Conservation (phyloP, 2,329 filamentous ascomycete genomes). For the Cladosporium sp. region DNA sequence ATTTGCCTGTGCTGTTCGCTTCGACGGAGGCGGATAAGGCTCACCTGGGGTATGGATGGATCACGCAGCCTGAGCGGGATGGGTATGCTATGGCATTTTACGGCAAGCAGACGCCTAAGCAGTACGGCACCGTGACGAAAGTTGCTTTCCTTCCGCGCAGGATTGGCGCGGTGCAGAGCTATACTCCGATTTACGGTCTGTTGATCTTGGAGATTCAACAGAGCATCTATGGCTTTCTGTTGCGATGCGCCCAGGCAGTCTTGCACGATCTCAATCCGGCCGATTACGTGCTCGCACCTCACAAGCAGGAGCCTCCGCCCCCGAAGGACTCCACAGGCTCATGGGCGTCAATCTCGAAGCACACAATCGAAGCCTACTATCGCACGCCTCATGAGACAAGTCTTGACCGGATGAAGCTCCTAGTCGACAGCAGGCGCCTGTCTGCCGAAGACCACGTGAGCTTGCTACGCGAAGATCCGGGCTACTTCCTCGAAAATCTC, state of each 20-base stretch:
- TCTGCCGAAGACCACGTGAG: slow-evolving; percentile 50
- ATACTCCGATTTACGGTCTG: slow-evolving; percentile 28
- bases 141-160: background rate
- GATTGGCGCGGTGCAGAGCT: background rate
- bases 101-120: slow-evolving; percentile 23
- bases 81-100: slow-evolving; percentile 19
- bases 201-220: slow-evolving; percentile 48
- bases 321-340: background rate
- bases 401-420: slow-evolving; percentile 37
- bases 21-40: slow-evolving; percentile 37
- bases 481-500: slow-evolving; percentile 46
- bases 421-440: slow-evolving; percentile 39
- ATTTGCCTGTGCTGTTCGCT: slow-evolving; percentile 45
- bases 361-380: slow-evolving; percentile 48
- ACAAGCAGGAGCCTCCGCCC: slow-evolving; percentile 13
- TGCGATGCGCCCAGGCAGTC: slow-evolving; percentile 42
- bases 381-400: slow-evolving; percentile 43
- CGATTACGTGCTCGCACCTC: slow-evolving; percentile 14
- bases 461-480: slow-evolving; percentile 53
- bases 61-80: background rate
- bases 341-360: background rate
- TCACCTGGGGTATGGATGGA: slow-evolving; percentile 26
- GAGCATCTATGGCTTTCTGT: slow-evolving; percentile 43
- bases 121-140: slow-evolving; percentile 22
- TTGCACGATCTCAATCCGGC: slow-evolving; percentile 45